Percentiles rank a stretch among this genome's conserved stretches.
Conservation (phyloP, 495 filamentous ascomycete genomes). For the Aspergillus panamensis region DNA sequence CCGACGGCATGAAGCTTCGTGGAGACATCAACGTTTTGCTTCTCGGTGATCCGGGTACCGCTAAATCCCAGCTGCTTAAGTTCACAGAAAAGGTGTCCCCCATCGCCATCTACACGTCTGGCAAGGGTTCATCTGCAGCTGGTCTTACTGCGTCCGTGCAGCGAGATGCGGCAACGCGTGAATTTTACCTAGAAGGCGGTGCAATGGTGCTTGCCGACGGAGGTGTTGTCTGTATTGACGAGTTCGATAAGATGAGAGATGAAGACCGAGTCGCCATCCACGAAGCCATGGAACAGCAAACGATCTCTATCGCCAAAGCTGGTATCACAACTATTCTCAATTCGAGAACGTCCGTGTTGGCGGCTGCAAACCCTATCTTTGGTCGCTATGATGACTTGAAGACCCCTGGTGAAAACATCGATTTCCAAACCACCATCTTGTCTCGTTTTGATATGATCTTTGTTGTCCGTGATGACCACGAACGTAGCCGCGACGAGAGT, state of each 20-base stretch:
- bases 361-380: slow-evolving; percentile 96
- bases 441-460: slow-evolving; percentile 99
- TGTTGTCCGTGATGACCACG: slow-evolving; percentile 95
- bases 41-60: slow-evolving; percentile 96
- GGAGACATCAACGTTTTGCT: slow-evolving; percentile 98
- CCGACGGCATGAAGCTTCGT: slow-evolving; percentile 96
- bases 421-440: slow-evolving; percentile 98
- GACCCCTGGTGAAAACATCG: slow-evolving; percentile 96
- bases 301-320: slow-evolving; percentile 98
- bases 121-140: slow-evolving; percentile 96
- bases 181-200: slow-evolving; percentile 98
- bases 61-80: slow-evolving; percentile 95
- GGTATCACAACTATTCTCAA: slow-evolving; percentile 99
- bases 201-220: slow-evolving; percentile 99
- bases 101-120: slow-evolving; percentile 98
- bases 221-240: slow-evolving; percentile 98
- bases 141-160: slow-evolving; percentile 98
- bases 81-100: slow-evolving; percentile 97
- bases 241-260: slow-evolving; percentile 99
- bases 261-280: slow-evolving; percentile 98
- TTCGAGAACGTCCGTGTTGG: slow-evolving; percentile 89
- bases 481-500: slow-evolving; percentile 80
- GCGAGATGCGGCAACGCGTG: slow-evolving; percentile 82
- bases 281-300: slow-evolving; percentile 99
- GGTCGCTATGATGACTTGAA: slow-evolving; percentile 98